Evolutionary conservation across 441 rosid species (phyloP).

Genomic region (Gossypium lobatum): DNA sequence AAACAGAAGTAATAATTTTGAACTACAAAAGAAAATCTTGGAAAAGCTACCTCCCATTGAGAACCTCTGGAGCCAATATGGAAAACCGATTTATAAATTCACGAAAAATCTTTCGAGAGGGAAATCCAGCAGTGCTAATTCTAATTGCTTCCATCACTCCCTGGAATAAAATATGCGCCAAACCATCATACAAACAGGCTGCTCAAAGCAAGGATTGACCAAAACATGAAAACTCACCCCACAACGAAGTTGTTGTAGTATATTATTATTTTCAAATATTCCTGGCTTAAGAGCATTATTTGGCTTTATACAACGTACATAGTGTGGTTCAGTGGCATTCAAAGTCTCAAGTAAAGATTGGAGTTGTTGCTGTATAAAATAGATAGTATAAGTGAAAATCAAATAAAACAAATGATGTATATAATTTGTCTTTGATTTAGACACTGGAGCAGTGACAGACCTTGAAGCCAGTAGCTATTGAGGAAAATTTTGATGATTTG

Average conservation of each 20-base stretch:
- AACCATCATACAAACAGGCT: slow-evolving; percentile 8
- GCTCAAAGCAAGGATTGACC: slow-evolving; percentile 19
- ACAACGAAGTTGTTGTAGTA: slow-evolving; percentile 90
- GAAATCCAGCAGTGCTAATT: slow-evolving; percentile 97
- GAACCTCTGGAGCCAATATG: slow-evolving; percentile 54
- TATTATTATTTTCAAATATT: slow-evolving; percentile 73
- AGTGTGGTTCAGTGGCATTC: slow-evolving; percentile 89
- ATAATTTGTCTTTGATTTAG: slow-evolving; percentile 5
- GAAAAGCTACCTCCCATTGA: slow-evolving; percentile 48
- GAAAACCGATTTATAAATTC: slow-evolving; percentile 72
- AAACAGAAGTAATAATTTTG: slow-evolving; percentile 6
- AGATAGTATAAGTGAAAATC: slow-evolving; percentile 6
- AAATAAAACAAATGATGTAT: slow-evolving; percentile 12
- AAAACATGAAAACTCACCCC: slow-evolving; percentile 61
- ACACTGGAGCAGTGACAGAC: slow-evolving; percentile 34
- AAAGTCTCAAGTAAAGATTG: slow-evolving; percentile 88
- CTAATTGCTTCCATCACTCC: slow-evolving; percentile 99
- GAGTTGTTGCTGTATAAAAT: slow-evolving; percentile 79
- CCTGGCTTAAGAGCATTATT: slow-evolving; percentile 85
- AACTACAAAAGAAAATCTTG: slow-evolving; percentile 7
- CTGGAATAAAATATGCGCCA: slow-evolving; percentile 32
- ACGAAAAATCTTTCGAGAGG: slow-evolving; percentile 72
- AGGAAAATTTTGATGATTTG: slow-evolving; percentile 86
- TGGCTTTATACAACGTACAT: slow-evolving; percentile 92
- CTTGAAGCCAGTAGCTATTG: slow-evolving; percentile 92